Evolutionary conservation across 768 basidiomycete genomes (phyloP), one percentile per base, ranked within the genome.

Genomic region (Scleroderma bovista): DNA sequence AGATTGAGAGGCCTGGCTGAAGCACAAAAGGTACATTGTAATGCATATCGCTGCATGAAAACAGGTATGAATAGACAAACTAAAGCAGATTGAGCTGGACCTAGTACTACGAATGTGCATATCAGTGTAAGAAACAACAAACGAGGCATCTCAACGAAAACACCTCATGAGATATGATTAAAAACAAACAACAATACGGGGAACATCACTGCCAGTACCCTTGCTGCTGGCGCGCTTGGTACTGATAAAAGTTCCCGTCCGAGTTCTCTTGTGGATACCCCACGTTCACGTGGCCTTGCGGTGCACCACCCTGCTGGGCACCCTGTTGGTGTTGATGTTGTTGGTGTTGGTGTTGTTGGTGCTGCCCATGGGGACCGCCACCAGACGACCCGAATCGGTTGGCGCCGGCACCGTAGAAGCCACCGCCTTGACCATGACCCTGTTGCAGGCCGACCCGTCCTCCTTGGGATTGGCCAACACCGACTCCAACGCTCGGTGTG

Each of bases 201-300:
- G n/a, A n/a, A n/a, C 26, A 29, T 57, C 48, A 74, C 65, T 75
- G 72, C 73, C 75, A 75, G 59, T 77, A 77, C 64, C 74, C 82
- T 66, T 83, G 79, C 59, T 79, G 80, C 61, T 78, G 83, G 62
- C 82, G 72, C 20, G 75, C 74, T 64, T 83, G 85, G 63, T 87
- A 87, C 55, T 79, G 78, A 63, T 89, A 88, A 63, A 86, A 89
- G 57, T 70, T 76, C 13, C 71, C 81, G 41, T 87, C 84, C 44
- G 75, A 81, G 44, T 73, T 78, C 38, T 78, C 79, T 59, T 68
- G 66, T 38, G 76, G 75, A 50, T 79, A 79, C 2, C 75, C 75
- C 8, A 72, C 75, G 16, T 26, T 43, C 41, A 23, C 24, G 57
- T 76, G 78, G 0, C 70, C 75, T 44, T 66, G 64, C 20, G 64